Conservation (phyloP, 345 rosid genomes). For the Dipteronia sinensis region DNA sequence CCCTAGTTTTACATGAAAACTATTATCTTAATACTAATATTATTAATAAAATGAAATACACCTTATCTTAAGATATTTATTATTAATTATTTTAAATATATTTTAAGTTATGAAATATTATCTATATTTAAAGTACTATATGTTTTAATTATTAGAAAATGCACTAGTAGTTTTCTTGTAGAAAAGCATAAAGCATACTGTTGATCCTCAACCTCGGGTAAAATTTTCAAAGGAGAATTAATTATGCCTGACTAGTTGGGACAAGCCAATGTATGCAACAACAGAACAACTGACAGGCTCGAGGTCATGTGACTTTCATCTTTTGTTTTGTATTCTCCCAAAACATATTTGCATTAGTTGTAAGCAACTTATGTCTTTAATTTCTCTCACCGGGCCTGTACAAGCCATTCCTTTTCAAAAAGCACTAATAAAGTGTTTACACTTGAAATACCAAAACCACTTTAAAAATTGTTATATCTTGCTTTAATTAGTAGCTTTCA, state of each 20-base stretch:
- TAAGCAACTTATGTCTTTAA: slow-evolving; percentile 18
- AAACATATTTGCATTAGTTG: slow-evolving; percentile 6
- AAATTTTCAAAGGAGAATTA: background rate
- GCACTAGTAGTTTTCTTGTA: background rate
- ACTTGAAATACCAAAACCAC: slow-evolving; percentile 8
- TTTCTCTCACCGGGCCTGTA: slow-evolving; percentile 17
- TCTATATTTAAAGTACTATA: too few relatives aligned
- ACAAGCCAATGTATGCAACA: background rate
- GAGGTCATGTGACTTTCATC: background rate
- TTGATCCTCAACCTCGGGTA: background rate
- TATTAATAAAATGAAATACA: too few relatives aligned
- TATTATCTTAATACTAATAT: too few relatives aligned
- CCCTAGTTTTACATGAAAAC: too few relatives aligned
- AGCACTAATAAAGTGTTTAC: slow-evolving; percentile 18
- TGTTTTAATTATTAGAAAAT: background rate
- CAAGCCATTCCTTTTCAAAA: slow-evolving; percentile 37
- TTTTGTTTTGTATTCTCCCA: background rate
- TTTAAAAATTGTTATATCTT: slow-evolving; percentile 9
- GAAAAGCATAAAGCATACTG: background rate
- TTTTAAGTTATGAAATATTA: too few relatives aligned
- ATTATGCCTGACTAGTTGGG: background rate
- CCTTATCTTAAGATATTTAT: too few relatives aligned
- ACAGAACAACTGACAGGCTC: background rate
- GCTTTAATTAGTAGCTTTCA: slow-evolving; percentile 28
- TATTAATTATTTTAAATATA: too few relatives aligned